Evolutionary conservation across 2,329 filamentous ascomycete species (phyloP).

Genomic region (Cordyceps militaris): DNA sequence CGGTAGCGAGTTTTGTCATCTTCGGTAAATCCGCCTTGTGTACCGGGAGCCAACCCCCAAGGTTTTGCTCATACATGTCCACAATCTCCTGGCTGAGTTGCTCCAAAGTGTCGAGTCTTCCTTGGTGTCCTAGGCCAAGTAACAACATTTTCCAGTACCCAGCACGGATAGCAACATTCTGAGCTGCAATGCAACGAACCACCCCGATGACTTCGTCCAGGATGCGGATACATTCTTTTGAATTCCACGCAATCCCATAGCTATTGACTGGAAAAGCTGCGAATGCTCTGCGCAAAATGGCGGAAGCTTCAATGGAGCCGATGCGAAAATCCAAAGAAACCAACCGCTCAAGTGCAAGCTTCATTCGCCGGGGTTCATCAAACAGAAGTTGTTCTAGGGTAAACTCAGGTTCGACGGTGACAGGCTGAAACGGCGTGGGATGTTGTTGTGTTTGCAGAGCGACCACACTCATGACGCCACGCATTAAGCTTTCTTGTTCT

Average conservation of each 20-base stretch:
- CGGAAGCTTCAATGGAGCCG: not conserved
- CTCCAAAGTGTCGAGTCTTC: slow-evolving; percentile 39
- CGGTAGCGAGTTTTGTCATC: slow-evolving; percentile 3
- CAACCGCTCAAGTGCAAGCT: slow-evolving; percentile 2
- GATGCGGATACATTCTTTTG: not conserved
- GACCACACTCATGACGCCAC: slow-evolving; percentile 32
- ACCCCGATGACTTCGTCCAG: slow-evolving; percentile 6
- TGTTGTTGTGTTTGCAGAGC: slow-evolving; percentile 15
- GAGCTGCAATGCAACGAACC: not conserved
- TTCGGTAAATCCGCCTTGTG: slow-evolving; percentile 38
- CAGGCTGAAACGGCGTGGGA: not conserved
- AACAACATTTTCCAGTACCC: slow-evolving; percentile 38
- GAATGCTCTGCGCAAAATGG: slow-evolving; percentile 6
- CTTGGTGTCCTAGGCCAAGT: slow-evolving; percentile 36
- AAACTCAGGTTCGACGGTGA: not conserved
- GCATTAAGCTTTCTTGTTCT: slow-evolving; percentile 36
- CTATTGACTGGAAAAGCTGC: not conserved
- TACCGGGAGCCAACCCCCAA: slow-evolving; percentile 32
- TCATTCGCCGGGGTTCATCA: slow-evolving; percentile 6
- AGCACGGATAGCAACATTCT: slow-evolving; percentile 29
- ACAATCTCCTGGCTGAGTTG: slow-evolving; percentile 37
- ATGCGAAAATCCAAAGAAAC: not conserved
- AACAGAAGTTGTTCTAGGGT: not conserved
- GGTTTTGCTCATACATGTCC: slow-evolving; percentile 28
- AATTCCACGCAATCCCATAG: not conserved